Conservation (phyloP, 331 rosid genomes). For the Stylosanthes scabra region DNA sequence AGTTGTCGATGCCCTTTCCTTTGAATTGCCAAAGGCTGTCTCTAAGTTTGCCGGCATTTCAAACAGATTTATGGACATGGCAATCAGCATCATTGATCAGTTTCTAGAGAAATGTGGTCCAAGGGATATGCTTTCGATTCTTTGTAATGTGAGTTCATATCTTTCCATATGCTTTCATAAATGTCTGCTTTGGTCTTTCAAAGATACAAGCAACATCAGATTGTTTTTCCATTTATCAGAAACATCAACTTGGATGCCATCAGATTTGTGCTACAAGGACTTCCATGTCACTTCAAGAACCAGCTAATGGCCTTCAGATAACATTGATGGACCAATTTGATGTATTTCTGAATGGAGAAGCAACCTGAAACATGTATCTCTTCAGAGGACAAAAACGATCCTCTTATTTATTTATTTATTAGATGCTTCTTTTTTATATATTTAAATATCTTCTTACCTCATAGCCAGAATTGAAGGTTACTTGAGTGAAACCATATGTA, state of each 20-base stretch:
- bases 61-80: constrained; percentile 62
- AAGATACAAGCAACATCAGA: neutral
- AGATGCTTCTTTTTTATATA: neutral
- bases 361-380: constrained; percentile 8
- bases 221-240: constrained; percentile 1
- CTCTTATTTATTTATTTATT: neutral
- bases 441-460: constrained; percentile 16
- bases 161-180: constrained; percentile 3
- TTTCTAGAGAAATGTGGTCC: constrained; percentile 68
- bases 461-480: constrained; percentile 34
- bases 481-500: constrained; percentile 3
- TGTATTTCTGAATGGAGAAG: constrained; percentile 10
- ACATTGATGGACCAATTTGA: neutral
- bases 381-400: constrained; percentile 11
- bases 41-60: constrained; percentile 69
- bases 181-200: constrained; percentile 10
- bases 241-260: constrained; percentile 16
- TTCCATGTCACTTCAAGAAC: neutral
- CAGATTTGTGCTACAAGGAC: constrained; percentile 27
- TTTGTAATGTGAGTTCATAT: constrained; percentile 65
- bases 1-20: constrained; percentile 60
- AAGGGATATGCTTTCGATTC: constrained; percentile 82
- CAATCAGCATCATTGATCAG: constrained; percentile 63
- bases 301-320: neutral
- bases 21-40: constrained; percentile 77